Evolutionary conservation across 768 basidiomycete species (phyloP).

Genomic region (Kwoniella sp.): DNA sequence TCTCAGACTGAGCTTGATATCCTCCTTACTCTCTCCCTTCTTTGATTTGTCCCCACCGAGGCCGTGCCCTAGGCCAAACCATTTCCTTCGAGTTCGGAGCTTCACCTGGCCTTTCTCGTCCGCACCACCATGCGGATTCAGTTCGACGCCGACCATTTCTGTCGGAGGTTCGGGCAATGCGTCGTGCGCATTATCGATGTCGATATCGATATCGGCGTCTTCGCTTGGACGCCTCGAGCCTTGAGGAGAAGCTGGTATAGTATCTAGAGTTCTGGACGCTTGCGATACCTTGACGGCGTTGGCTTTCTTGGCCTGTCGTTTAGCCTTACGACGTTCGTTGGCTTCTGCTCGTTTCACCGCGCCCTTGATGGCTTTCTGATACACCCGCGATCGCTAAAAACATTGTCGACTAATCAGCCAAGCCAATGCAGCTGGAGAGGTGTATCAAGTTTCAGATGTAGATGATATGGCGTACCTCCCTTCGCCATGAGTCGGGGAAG

Average conservation of each 20-base stretch:
- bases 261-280: slow-evolving; percentile 2
- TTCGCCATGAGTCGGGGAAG: slow-evolving; percentile 81
- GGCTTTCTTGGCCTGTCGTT: slow-evolving; percentile 37
- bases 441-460: neutral
- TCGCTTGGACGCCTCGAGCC: neutral
- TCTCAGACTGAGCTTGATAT: slow-evolving; percentile 63
- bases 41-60: slow-evolving; percentile 22
- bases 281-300: neutral
- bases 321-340: slow-evolving; percentile 25
- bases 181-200: too few species aligned
- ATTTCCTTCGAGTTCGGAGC: slow-evolving; percentile 1
- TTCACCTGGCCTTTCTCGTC: slow-evolving; percentile 1
- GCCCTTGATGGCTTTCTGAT: slow-evolving; percentile 67
- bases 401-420: neutral
- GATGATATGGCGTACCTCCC: slow-evolving; percentile 60
- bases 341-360: slow-evolving; percentile 51
- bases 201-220: too few species aligned
- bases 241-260: slow-evolving; percentile 8
- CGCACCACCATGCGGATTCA: neutral
- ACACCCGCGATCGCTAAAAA: slow-evolving; percentile 68
- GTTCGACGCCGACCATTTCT: neutral
- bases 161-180: neutral
- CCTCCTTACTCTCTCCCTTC: slow-evolving; percentile 31
- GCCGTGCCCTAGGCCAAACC: neutral
- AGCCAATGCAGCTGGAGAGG: neutral